phyloP scores from a whole-genome alignment of 139 green algal genomes.

The Klebsormidium nitens region DNA sequence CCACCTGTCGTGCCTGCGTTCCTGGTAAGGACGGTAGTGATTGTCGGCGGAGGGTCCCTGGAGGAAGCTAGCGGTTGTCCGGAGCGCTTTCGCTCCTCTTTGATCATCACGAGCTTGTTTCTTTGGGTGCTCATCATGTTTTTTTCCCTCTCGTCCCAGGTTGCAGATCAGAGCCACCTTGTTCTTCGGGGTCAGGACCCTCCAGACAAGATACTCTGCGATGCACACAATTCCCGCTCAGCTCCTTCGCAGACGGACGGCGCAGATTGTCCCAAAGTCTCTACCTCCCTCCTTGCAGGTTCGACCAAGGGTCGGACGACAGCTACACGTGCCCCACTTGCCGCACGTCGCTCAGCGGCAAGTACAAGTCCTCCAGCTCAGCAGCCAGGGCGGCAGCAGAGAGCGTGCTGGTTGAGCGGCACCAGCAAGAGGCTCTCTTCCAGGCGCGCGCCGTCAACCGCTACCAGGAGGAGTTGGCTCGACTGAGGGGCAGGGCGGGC shows the following conservation, averaged over 20 bases:
- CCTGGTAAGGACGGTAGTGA: constrained; percentile 28
- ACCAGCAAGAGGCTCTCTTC: neutral
- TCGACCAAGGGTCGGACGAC: constrained; percentile 12
- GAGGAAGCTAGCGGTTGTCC: no score
- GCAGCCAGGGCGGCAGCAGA: no score
- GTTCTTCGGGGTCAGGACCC: no score
- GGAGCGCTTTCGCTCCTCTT: no score
- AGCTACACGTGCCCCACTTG: constrained; percentile 24
- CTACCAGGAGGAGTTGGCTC: neutral
- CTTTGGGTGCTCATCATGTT: neutral
- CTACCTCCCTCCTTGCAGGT: neutral
- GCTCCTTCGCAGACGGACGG: neutral
- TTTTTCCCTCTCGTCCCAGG: neutral
- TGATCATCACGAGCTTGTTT: no score
- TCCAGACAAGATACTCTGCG: no score
- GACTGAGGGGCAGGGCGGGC: neutral
- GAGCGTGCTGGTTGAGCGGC: no score
- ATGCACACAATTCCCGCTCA: neutral
- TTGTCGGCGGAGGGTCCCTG: no score
- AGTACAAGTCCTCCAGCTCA: no score
- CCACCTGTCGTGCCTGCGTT: constrained; percentile 37
- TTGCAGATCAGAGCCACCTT: neutral
- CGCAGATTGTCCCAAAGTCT: neutral
- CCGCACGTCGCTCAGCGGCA: neutral
- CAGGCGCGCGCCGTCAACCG: neutral